Percentiles rank a stretch among this genome's conserved stretches.
Evolutionary conservation across 164 flowering plant genomes (phyloP).

Genomic region (Macadamia integrifolia): DNA sequence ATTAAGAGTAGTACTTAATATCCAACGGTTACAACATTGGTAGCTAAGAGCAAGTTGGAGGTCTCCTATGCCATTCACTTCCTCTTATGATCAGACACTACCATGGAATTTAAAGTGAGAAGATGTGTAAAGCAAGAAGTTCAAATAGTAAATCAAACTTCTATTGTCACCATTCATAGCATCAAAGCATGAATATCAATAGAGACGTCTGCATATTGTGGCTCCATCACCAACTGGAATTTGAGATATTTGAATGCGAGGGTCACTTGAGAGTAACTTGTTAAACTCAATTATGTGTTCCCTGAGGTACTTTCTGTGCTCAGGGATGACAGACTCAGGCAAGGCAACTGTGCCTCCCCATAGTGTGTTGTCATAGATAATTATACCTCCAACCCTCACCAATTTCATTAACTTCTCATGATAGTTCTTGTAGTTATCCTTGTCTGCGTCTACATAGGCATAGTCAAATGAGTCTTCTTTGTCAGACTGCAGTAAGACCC

Average conservation of each 20-base stretch:
- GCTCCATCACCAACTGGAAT: slow-evolving; percentile 37
- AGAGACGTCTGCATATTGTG: slow-evolving; percentile 16
- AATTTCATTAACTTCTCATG: slow-evolving; percentile 25
- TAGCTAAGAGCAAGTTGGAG: too few relatives aligned
- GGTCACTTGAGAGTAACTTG: slow-evolving; percentile 23
- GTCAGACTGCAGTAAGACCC: slow-evolving; percentile 7
- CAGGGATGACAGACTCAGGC: slow-evolving; percentile 17
- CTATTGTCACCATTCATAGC: too few relatives aligned
- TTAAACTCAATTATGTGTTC: slow-evolving; percentile 14
- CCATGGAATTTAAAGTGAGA: too few relatives aligned
- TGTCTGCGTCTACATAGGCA: slow-evolving; percentile 30
- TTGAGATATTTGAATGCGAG: slow-evolving; percentile 25
- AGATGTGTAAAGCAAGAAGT: too few relatives aligned
- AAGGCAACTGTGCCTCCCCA: slow-evolving; percentile 21
- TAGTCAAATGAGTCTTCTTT: slow-evolving; percentile 15
- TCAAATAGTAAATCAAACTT: too few relatives aligned
- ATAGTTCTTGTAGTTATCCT: slow-evolving; percentile 15
- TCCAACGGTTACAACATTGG: too few relatives aligned
- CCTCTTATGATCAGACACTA: too few relatives aligned
- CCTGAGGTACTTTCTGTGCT: background rate
- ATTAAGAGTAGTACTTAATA: too few relatives aligned
- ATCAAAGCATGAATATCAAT: too few relatives aligned
- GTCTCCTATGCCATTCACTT: too few relatives aligned
- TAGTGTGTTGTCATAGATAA: slow-evolving; percentile 28
- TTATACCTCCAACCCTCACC: slow-evolving; percentile 26